Conservation (phyloP, 1,139 yeast genomes). For the Candida albicans region DNA sequence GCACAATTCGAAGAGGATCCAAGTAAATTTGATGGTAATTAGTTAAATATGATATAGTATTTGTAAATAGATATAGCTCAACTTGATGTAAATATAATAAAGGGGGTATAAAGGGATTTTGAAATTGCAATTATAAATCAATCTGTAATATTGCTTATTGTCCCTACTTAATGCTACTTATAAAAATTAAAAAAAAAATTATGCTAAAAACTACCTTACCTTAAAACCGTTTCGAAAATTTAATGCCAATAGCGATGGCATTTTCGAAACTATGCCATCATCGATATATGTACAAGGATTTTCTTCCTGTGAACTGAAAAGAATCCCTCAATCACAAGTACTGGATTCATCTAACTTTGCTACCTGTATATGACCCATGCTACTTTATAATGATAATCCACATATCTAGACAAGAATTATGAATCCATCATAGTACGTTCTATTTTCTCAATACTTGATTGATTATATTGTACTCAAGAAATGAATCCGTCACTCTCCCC, state of each 20-base stretch:
- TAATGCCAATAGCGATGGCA: neutral
- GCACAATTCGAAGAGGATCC: constrained; percentile 31
- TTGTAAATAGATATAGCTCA: constrained; percentile 3
- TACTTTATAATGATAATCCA: neutral
- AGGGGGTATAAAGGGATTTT: too few relatives aligned
- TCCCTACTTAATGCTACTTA: neutral
- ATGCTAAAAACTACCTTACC: neutral
- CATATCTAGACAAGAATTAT: constrained; percentile 3
- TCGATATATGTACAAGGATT: constrained; percentile 1
- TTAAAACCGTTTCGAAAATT: too few relatives aligned
- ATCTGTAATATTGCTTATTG: too few relatives aligned
- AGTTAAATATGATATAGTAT: constrained; percentile 3
- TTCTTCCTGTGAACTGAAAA: neutral
- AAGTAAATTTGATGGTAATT: constrained; percentile 25
- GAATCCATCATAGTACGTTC: constrained; percentile 7
- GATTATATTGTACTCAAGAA: constrained; percentile 8
- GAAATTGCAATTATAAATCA: too few relatives aligned
- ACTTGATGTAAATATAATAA: neutral
- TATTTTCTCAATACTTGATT: neutral
- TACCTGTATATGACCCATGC: neutral
- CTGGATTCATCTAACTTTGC: constrained; percentile 2
- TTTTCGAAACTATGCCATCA: constrained; percentile 4
- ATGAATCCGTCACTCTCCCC: too few relatives aligned
- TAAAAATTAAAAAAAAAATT: neutral
- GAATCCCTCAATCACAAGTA: neutral